Base-by-base conservation (phyloP, 768 basidiomycete species). In the Cyclocybe cylindracea region DNA sequence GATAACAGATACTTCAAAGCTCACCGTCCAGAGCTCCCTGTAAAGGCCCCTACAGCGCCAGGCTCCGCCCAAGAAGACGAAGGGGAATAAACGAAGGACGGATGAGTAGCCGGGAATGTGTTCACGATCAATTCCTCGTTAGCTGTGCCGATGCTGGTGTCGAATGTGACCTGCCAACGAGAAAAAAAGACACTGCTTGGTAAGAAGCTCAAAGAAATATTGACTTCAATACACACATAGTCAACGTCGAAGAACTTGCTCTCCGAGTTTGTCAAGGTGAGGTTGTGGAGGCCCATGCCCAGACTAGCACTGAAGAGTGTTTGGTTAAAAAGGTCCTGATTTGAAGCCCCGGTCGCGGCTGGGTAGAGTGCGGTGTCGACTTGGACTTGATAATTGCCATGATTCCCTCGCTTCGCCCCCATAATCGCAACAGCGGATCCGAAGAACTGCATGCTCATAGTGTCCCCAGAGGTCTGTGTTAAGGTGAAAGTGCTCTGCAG, bases 1-100 rank as follows among this genome's bases (percentile, higher is more conserved):
- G 6, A 8, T 13, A 14, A 7, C 13, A 44, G 10, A 29, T 44
- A 4, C n/a, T 14, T 8, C 19, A 43, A 8, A 14, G 67, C 71
- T 36, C 53, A 73, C 78, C 75, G 78, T 48, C 73, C 78, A 18
- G 74, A 70, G 40, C 74, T 69, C 7, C 76, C 76, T 10, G 59
- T 66, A 54, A 76, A 80, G 24, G 69, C 57, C 35, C 72, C 73
- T 1, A 74, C 36, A n/a, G 56, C 46, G 33, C 54, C 54, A 13
- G 70, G 59, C 4, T 68, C 65, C 5, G 38, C 56, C 79, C 78
- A 80, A 5, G 58, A 51, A 29, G 58, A 53, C 7, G 62, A 10
- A 2, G 66, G 61, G 10, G 64, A 59, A 52, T 77, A 78, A 16
- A 61, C 62, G 39, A 78, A 78, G 5, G 67, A 58, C 3, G 71